phyloP scores from a whole-genome alignment of 169 alveolate genomes.

The Eimeria sp. region DNA sequence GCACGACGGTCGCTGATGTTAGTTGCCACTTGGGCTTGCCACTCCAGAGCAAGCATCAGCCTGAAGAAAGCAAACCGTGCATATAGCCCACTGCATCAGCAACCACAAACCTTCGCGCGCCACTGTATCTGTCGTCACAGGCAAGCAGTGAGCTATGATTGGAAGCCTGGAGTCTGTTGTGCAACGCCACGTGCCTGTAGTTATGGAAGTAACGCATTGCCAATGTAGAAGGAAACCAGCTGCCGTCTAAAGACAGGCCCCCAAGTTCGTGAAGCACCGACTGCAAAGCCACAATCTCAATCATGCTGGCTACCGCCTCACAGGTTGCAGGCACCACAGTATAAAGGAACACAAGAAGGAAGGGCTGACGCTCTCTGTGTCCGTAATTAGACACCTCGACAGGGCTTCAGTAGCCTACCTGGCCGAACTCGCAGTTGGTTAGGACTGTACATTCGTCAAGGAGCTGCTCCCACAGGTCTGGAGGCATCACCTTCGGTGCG shows the following conservation, averaged over 20 bases:
- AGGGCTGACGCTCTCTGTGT: neutral
- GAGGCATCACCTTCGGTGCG: slow-evolving; percentile 79
- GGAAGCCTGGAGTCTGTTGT: neutral
- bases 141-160: neutral
- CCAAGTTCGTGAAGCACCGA: slow-evolving; percentile 81
- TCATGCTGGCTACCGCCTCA: neutral
- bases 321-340: neutral
- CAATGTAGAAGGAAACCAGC: slow-evolving; percentile 81
- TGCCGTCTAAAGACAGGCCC: slow-evolving; percentile 59
- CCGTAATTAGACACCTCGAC: neutral
- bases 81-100: neutral
- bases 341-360: neutral
- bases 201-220: slow-evolving; percentile 79
- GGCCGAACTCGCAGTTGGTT: slow-evolving; percentile 83
- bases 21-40: slow-evolving; percentile 82
- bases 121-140: neutral
- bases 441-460: slow-evolving; percentile 84
- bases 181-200: slow-evolving; percentile 55
- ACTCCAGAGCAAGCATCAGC: slow-evolving; percentile 83
- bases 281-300: slow-evolving; percentile 31
- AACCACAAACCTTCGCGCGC: neutral
- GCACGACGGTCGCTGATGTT: slow-evolving; percentile 77
- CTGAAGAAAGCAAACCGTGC: slow-evolving; percentile 31
- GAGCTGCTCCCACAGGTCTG: slow-evolving; percentile 82
- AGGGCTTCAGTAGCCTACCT: slow-evolving; percentile 35